Conservation (phyloP, 345 rosid species). For the Mallotus nudiflorus region DNA sequence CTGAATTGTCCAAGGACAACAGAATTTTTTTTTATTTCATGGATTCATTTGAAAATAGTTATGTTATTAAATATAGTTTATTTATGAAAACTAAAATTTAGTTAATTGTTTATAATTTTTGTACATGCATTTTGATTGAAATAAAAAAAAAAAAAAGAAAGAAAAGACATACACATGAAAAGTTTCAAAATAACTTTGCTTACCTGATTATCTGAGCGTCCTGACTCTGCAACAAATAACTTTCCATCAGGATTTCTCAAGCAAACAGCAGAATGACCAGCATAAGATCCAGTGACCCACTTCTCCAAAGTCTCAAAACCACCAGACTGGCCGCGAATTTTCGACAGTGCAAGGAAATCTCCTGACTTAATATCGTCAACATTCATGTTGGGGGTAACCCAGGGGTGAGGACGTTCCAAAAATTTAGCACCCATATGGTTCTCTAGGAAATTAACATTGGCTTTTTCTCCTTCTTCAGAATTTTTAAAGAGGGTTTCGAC, state of each 20-base stretch:
- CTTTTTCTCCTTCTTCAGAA: constrained; percentile 88
- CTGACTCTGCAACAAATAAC: constrained; percentile 96
- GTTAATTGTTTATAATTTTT: too few species aligned
- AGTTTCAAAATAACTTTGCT: too few species aligned
- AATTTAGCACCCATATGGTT: constrained; percentile 88
- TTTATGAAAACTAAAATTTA: too few species aligned
- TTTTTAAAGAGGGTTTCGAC: constrained; percentile 91
- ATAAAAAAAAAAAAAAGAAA: too few species aligned
- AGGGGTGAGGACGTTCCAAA: constrained; percentile 68
- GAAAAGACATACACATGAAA: too few species aligned
- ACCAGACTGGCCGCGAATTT: constrained; percentile 89
- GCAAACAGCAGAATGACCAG: constrained; percentile 92
- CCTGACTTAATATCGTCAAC: constrained; percentile 80
- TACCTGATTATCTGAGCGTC: constrained; percentile 60
- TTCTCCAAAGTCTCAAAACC: constrained; percentile 98
- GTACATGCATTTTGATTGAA: too few species aligned
- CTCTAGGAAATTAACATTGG: constrained; percentile 76
- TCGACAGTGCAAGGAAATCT: constrained; percentile 89
- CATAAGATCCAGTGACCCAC: constrained; percentile 99
- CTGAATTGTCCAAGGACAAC: too few species aligned
- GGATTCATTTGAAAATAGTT: too few species aligned
- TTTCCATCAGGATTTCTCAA: constrained; percentile 88
- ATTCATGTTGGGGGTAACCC: constrained; percentile 61
- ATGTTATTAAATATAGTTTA: too few species aligned
- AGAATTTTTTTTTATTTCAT: too few species aligned